A percentile compares a stretch with the other conserved stretches of the same genome.
Conservation (phyloP, 352 stramenopile genomes). For the Thalassiosira exigua region DNA sequence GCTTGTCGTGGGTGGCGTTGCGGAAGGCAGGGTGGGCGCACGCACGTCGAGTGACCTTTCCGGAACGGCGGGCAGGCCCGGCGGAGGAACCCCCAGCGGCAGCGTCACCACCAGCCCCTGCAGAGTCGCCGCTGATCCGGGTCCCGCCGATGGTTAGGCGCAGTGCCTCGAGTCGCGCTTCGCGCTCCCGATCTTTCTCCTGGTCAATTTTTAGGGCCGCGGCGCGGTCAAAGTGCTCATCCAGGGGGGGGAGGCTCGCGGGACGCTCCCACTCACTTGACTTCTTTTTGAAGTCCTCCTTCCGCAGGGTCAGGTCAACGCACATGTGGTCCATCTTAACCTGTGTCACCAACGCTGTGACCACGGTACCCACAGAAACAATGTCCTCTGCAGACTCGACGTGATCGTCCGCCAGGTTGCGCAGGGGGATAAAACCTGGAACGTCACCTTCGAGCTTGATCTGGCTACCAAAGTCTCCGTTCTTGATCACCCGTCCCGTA, state of each 20-base stretch:
- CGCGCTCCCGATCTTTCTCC: constrained; percentile 77
- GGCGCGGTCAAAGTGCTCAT: constrained; percentile 74
- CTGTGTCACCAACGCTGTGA: constrained; percentile 83
- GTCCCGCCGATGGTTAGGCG: constrained; percentile 53
- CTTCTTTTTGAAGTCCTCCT: constrained; percentile 83
- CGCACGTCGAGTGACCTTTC: constrained; percentile 74
- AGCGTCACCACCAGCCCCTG: constrained; percentile 52
- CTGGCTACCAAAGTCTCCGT: constrained; percentile 82
- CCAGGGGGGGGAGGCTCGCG: constrained; percentile 63
- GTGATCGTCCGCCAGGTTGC: constrained; percentile 82
- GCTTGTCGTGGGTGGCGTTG: constrained; percentile 76
- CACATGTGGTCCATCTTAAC: constrained; percentile 86
- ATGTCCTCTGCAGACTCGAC: constrained; percentile 84
- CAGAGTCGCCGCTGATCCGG: constrained; percentile 59
- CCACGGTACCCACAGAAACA: constrained; percentile 76
- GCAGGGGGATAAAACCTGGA: constrained; percentile 80
- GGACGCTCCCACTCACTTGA: constrained; percentile 80
- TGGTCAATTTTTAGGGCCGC: constrained; percentile 74
- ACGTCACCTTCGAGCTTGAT: constrained; percentile 85
- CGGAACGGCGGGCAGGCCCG: constrained; percentile 26
- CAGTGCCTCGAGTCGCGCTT: constrained; percentile 72
- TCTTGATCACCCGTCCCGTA: constrained; percentile 79
- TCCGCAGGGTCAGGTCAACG: constrained; percentile 83
- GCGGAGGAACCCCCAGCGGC: constrained; percentile 12
- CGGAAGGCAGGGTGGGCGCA: constrained; percentile 84